A percentile compares a stretch with the other conserved stretches of the same genome.
These are phyloP conservation scores for Thelonectria olida DNA, from an alignment of 2,329 filamentous ascomycete genomes.

Conservation along the genomic window DNA sequence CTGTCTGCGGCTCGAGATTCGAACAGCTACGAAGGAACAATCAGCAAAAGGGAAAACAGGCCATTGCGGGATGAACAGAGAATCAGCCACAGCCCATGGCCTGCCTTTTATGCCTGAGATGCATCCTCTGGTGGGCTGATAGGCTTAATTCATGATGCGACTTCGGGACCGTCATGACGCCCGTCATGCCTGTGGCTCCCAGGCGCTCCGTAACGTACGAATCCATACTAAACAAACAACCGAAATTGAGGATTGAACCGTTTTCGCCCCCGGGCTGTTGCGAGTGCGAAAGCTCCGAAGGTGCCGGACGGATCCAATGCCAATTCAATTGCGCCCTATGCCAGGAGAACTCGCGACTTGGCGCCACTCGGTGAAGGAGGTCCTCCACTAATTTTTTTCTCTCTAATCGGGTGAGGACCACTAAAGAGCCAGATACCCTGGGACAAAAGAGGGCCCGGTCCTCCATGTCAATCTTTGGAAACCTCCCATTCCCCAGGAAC, in stretches of 20 bases:
- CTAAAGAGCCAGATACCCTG: not conserved
- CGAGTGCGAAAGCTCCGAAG: conserved; percentile 13
- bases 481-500: conserved; percentile 10
- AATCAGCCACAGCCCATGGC: not conserved
- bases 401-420: too few relatives aligned
- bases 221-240: conserved; percentile 12
- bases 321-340: conserved; percentile 10
- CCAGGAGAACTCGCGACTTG: conserved; percentile 16
- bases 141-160: conserved; percentile 19
- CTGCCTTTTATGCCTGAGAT: not conserved
- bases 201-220: too few relatives aligned
- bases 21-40: not conserved
- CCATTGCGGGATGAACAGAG: conserved; percentile 5
- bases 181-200: not conserved
- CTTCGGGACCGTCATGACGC: conserved; percentile 9
- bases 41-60: conserved; percentile 10
- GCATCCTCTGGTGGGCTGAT: conserved; percentile 18
- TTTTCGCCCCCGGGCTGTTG: not conserved
- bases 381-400: conserved; percentile 12
- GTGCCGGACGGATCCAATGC: conserved; percentile 9
- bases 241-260: conserved; percentile 16
- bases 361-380: conserved; percentile 9
- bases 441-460: conserved; percentile 5
- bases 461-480: conserved; percentile 24
- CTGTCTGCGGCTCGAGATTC: not conserved